Evolutionary conservation across 345 rosid genomes (phyloP).

Genomic region (Gossypium rotundifolium): DNA sequence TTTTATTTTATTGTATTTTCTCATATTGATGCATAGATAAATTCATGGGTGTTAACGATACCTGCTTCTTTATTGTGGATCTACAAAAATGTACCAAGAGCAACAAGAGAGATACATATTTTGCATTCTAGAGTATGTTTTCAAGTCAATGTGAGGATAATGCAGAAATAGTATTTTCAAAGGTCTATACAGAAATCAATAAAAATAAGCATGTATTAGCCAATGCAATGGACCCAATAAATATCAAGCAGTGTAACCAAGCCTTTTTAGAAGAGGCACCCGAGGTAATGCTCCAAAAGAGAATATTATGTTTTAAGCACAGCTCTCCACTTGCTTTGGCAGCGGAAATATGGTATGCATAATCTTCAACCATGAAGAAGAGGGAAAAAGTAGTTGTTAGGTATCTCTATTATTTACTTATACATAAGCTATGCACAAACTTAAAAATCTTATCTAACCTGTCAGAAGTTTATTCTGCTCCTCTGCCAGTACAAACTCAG

Average conservation of each 20-base stretch:
- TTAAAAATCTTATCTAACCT: slow-evolving; percentile 32
- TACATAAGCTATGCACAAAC: background rate
- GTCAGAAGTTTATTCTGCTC: slow-evolving; percentile 72
- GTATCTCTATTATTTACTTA: background rate
- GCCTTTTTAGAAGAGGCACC: slow-evolving; percentile 84
- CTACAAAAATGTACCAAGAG: background rate
- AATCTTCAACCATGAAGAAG: slow-evolving; percentile 38
- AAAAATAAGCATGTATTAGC: background rate
- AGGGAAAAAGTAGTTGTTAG: slow-evolving; percentile 16
- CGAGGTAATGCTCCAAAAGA: slow-evolving; percentile 86
- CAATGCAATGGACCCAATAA: background rate
- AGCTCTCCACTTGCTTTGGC: too few species aligned
- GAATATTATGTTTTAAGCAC: slow-evolving; percentile 58
- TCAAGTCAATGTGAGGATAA: background rate
- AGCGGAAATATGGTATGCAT: slow-evolving; percentile 47
- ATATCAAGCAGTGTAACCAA: slow-evolving; percentile 15
- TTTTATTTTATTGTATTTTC: too few species aligned
- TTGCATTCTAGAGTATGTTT: background rate
- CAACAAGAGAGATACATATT: background rate
- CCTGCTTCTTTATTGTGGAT: background rate
- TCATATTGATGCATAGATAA: background rate
- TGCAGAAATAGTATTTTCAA: background rate
- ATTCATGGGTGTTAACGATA: background rate
- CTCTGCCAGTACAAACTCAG: slow-evolving; percentile 45
- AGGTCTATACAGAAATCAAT: background rate